Evolutionary conservation across 148 eudicot genomes (phyloP), one percentile per base, ranked within the genome.

Genomic region (Fagopyrum homotropicum): DNA sequence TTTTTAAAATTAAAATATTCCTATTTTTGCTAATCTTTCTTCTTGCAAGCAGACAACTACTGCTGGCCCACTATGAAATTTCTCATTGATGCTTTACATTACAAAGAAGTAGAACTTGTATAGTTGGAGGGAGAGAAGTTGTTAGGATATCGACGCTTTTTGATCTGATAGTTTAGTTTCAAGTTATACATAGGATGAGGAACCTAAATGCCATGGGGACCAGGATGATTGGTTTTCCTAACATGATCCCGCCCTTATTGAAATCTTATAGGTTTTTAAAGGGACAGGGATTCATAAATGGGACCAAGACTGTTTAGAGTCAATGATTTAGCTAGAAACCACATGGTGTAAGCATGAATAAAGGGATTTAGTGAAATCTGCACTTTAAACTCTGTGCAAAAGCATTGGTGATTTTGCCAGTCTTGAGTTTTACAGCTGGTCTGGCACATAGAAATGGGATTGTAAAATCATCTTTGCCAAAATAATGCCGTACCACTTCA

Each of bases 21-120:
- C 17, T 66, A 63, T 63, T 63, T 2, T 30, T 30, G n/a, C 45
- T 45, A 11, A 30, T 11, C 69, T 63, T 35, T 63, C 66, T 60
- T 30, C 30, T 11, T 66, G 17, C 47, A 66, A 12, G 15, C 71
- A 66, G 52, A 66, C 30, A 12, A 40, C 71, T 66, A n/a, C 71
- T 66, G 71, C 9, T 35, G 71, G 19, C 71, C 71, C 71, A 66
- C 71, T 66, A 66, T 35, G 71, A 66, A 66, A 66, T 66, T 66
- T 66, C 47, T 46, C 47, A 14, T 66, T 17, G 71, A 5, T 66
- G 71, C 71, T 12, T 64, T 64, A 64, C 17, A 11, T 64, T 64
- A 64, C 71, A 66, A 57, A 57, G 63, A 57, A 19, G 63, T 57
- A 57, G 63, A 29, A 57, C 29, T 17, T 57, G 63, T 57, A 19